Evolutionary conservation across 129 eudicot genomes (phyloP).

Genomic region (Apium graveolens): DNA sequence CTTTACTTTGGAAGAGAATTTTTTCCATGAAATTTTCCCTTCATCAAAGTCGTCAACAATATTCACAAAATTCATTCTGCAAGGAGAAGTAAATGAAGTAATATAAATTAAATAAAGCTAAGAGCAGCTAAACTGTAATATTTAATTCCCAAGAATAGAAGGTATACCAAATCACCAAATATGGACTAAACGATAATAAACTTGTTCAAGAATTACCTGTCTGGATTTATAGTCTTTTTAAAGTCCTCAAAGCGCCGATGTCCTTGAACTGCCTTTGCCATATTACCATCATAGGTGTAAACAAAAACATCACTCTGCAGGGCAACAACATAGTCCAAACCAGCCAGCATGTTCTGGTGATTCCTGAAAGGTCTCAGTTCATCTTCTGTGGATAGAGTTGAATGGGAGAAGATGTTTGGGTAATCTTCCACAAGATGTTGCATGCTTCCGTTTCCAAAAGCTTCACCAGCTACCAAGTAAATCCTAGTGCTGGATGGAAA

Average conservation of each 20-base stretch:
- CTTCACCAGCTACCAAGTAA: slow-evolving; percentile 92
- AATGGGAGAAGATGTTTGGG: slow-evolving; percentile 86
- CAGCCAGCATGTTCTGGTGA: slow-evolving; percentile 97
- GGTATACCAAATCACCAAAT: neutral
- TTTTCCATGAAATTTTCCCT: slow-evolving; percentile 70
- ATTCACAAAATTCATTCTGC: slow-evolving; percentile 88
- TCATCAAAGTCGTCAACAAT: slow-evolving; percentile 64
- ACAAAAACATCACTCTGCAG: slow-evolving; percentile 87
- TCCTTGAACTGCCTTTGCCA: slow-evolving; percentile 99
- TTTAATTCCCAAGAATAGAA: neutral
- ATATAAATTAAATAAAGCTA: neutral
- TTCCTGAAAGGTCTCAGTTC: slow-evolving; percentile 71
- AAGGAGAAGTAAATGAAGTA: neutral
- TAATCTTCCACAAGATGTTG: slow-evolving; percentile 47
- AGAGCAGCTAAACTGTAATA: neutral
- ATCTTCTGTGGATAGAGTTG: slow-evolving; percentile 59
- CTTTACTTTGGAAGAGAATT: slow-evolving; percentile 67
- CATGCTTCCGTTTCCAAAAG: slow-evolving; percentile 91
- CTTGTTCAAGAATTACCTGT: slow-evolving; percentile 45
- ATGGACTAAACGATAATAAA: neutral
- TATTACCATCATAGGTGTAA: slow-evolving; percentile 93
- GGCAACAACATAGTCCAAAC: slow-evolving; percentile 89
- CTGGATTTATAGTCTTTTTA: slow-evolving; percentile 87
- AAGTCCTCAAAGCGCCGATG: slow-evolving; percentile 86
- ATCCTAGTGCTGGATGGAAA: slow-evolving; percentile 63